These are phyloP conservation scores for Lactarius psammicola DNA, from an alignment of 768 basidiomycete genomes.

Conservation along the genomic window DNA sequence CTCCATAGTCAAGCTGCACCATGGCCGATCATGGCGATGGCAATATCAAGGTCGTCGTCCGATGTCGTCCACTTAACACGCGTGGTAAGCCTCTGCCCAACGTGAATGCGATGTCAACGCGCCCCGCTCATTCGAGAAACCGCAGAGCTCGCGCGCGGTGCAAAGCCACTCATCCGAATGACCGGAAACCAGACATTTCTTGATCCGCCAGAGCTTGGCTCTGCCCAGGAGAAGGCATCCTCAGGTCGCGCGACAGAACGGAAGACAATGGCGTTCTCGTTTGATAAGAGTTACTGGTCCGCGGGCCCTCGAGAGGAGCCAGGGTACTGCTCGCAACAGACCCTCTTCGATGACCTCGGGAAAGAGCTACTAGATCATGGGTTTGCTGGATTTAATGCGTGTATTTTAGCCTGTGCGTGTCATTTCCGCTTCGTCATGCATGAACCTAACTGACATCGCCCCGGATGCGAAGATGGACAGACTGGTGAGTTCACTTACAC, in stretches of 20 bases:
- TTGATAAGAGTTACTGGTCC: constrained; percentile 98
- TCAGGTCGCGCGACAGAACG: constrained; percentile 85
- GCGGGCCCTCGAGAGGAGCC: constrained; percentile 88
- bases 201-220: constrained; percentile 82
- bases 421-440: constrained; percentile 21
- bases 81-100: constrained; percentile 62
- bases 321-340: constrained; percentile 90
- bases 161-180: constrained; percentile 94
- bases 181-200: constrained; percentile 89
- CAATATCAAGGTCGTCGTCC: constrained; percentile 90
- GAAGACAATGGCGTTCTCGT: constrained; percentile 87
- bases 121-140: not conserved
- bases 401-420: constrained; percentile 95
- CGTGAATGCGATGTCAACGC: not conserved
- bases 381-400: constrained; percentile 96
- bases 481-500: constrained; percentile 59
- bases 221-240: constrained; percentile 50
- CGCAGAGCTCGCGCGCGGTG: constrained; percentile 87
- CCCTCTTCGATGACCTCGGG: constrained; percentile 90
- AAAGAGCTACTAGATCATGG: constrained; percentile 93
- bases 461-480: constrained; percentile 58
- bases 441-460: constrained; percentile 8
- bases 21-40: constrained; percentile 82
- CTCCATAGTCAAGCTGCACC: constrained; percentile 30
- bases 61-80: constrained; percentile 95